These are phyloP conservation scores for Botrytis galanthina DNA, from an alignment of 2,329 filamentous ascomycete genomes.

Conservation along the genomic window DNA sequence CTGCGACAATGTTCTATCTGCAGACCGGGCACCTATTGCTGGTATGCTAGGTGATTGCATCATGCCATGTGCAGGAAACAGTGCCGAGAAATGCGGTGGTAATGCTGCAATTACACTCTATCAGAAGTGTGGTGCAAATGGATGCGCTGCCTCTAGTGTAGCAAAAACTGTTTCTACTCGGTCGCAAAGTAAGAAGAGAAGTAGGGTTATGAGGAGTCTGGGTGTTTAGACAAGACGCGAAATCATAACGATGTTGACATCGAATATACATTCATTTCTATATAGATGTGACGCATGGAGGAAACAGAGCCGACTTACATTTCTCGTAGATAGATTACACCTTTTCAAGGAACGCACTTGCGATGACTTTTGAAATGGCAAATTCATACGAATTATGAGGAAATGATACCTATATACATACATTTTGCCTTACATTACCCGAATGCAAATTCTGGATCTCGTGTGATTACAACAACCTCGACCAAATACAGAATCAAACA, in stretches of 20 bases:
- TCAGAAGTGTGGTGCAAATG: slow-evolving; percentile 3
- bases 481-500: neutral
- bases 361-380: neutral
- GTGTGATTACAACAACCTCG: neutral
- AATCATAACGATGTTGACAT: neutral
- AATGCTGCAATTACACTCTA: slow-evolving; percentile 17
- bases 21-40: slow-evolving; percentile 3
- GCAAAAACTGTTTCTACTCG: neutral
- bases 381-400: neutral
- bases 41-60: slow-evolving; percentile 12
- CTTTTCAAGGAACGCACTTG: neutral
- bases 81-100: slow-evolving; percentile 16
- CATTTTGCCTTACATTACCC: no score
- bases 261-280: neutral
- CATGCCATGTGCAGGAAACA: slow-evolving; percentile 18
- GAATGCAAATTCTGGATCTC: neutral
- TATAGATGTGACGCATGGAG: neutral
- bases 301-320: neutral
- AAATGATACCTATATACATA: neutral
- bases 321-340: neutral
- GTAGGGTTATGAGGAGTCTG: neutral
- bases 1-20: slow-evolving; percentile 10
- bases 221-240: neutral
- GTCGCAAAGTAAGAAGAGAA: neutral
- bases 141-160: neutral